A percentile compares a stretch with the other conserved stretches of the same genome.
Evolutionary conservation across 495 filamentous ascomycete genomes (phyloP).

Genomic region (Penicillium subrubescens): DNA sequence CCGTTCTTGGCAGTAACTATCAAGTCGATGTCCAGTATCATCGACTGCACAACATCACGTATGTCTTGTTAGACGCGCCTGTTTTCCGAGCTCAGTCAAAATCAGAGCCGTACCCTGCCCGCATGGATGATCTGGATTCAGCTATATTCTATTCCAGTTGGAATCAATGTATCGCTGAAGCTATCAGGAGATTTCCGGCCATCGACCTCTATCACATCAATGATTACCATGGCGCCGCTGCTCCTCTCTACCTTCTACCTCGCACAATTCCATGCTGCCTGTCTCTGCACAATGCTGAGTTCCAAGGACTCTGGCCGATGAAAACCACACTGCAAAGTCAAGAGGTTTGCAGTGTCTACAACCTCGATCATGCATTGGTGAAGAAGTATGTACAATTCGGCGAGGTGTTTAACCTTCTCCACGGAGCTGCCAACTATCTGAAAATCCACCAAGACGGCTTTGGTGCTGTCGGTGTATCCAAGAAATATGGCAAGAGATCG

Average conservation of each 20-base stretch:
- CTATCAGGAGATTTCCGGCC: constrained; percentile 54
- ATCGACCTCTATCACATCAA: constrained; percentile 72
- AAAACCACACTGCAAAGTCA: constrained; percentile 58
- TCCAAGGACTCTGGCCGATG: constrained; percentile 72
- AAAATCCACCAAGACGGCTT: constrained; percentile 66
- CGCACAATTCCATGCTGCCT: constrained; percentile 59
- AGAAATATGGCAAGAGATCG: constrained; percentile 67
- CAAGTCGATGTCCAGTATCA: constrained; percentile 67
- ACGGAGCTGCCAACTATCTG: constrained; percentile 64
- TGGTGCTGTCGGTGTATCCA: constrained; percentile 65
- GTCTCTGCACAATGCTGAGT: constrained; percentile 68
- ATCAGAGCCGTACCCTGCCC: constrained; percentile 64
- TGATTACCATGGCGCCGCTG: constrained; percentile 67
- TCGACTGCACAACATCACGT: constrained; percentile 64
- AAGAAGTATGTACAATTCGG: constrained; percentile 68
- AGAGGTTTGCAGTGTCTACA: constrained; percentile 65
- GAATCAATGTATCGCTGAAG: constrained; percentile 66
- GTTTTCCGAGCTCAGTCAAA: constrained; percentile 69
- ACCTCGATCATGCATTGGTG: constrained; percentile 50
- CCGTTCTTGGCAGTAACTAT: constrained; percentile 60
- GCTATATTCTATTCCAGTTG: constrained; percentile 70
- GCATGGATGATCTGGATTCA: constrained; percentile 70
- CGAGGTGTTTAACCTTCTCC: constrained; percentile 68
- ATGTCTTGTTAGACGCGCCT: constrained; percentile 66
- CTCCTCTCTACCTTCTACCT: constrained; percentile 63